Conservation (phyloP, 2,329 filamentous ascomycete species). For the Nannizziopsis arthrosporioides region DNA sequence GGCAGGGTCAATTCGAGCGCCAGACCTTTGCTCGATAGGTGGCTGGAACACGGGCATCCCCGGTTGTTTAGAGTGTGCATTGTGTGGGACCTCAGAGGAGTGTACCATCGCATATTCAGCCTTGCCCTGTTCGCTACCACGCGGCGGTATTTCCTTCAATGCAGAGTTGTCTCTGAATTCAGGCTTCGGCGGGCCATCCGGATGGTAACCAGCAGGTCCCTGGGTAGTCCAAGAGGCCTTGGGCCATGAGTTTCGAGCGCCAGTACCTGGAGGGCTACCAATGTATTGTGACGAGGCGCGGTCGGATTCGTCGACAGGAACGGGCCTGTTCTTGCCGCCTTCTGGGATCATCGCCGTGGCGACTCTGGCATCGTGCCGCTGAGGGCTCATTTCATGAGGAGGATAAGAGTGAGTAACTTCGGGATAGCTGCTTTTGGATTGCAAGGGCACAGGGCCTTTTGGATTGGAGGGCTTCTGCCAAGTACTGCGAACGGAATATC, state of each 20-base stretch:
- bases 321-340: conserved; percentile 36
- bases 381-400: conserved; percentile 25
- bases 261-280: conserved; percentile 29
- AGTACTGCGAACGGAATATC: conserved; percentile 68
- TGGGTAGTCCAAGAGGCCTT: conserved; percentile 31
- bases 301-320: conserved; percentile 37
- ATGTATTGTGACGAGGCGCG: conserved; percentile 28
- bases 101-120: conserved; percentile 28
- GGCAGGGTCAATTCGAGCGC: conserved; percentile 26
- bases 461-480: conserved; percentile 69
- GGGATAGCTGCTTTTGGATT: conserved; percentile 61
- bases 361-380: conserved; percentile 31
- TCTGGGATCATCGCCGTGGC: conserved; percentile 29
- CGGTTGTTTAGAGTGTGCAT: conserved; percentile 24
- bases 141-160: conserved; percentile 28
- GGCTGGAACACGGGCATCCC: conserved; percentile 29
- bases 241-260: conserved; percentile 30
- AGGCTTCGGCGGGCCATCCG: conserved; percentile 30
- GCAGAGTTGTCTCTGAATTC: conserved; percentile 31
- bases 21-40: conserved; percentile 28
- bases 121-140: conserved; percentile 27
- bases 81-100: conserved; percentile 26
- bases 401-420: conserved; percentile 29
- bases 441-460: conserved; percentile 58
- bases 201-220: conserved; percentile 26